Evolutionary conservation across 2,329 filamentous ascomycete genomes (phyloP).

Genomic region (Neonectria faginata): DNA sequence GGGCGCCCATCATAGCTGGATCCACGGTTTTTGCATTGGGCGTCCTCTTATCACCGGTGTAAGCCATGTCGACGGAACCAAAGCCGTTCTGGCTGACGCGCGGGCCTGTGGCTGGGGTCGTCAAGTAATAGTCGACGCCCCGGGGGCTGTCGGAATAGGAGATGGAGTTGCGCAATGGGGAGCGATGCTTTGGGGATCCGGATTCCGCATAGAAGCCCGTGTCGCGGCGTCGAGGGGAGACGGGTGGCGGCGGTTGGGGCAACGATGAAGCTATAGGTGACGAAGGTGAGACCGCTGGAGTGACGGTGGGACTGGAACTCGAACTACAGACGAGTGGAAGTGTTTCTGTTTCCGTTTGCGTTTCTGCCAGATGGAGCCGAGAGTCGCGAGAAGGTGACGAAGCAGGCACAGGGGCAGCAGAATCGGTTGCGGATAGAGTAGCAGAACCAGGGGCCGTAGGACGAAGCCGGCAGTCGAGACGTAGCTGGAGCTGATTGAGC

Average conservation of each 20-base stretch:
- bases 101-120: constrained; percentile 28
- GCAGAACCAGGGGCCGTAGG: constrained; percentile 26
- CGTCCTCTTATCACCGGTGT: constrained; percentile 47
- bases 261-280: constrained; percentile 26
- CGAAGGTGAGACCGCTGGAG: background rate
- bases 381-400: constrained; percentile 3
- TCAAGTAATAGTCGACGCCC: constrained; percentile 30
- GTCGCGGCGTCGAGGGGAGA: constrained; percentile 40
- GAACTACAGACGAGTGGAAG: constrained; percentile 7
- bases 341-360: constrained; percentile 28
- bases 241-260: constrained; percentile 35
- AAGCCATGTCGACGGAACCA: constrained; percentile 50
- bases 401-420: constrained; percentile 26
- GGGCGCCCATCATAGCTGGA: constrained; percentile 12
- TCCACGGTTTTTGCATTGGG: constrained; percentile 15
- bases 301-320: constrained; percentile 11
- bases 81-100: constrained; percentile 25
- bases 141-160: constrained; percentile 40
- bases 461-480: constrained; percentile 42
- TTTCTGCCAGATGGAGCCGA: constrained; percentile 9
- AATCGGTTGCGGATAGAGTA: constrained; percentile 28
- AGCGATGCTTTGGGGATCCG: constrained; percentile 46
- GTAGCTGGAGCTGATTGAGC: constrained; percentile 38
- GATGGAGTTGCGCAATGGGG: constrained; percentile 48
- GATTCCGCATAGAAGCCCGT: constrained; percentile 43